phyloP scores from a whole-genome alignment of 345 rosid species.

The Excoecaria agallocha region DNA sequence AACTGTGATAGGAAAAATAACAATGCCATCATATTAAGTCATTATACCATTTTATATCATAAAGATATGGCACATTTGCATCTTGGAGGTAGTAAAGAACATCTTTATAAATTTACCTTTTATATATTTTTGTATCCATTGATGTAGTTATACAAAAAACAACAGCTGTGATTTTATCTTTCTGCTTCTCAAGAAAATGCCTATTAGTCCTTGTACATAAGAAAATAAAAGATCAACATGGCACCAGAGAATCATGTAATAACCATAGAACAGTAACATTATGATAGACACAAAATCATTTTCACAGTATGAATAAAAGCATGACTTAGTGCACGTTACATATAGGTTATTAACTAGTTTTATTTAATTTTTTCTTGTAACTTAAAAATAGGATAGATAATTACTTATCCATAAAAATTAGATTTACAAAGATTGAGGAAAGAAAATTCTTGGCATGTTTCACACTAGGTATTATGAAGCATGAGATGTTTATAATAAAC shows the following conservation, averaged over 20 bases:
- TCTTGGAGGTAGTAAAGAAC: constrained; percentile 9
- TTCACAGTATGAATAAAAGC: not conserved
- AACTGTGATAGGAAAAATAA: not conserved
- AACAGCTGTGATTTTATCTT: constrained; percentile 75
- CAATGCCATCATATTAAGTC: not conserved
- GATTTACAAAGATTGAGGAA: not conserved
- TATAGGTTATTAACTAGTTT: not conserved
- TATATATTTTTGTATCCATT: constrained; percentile 89
- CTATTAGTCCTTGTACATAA: constrained; percentile 77
- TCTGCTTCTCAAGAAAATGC: constrained; percentile 90
- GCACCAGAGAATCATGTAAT: not conserved
- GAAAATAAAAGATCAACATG: constrained; percentile 18
- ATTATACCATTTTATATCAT: constrained; percentile 2
- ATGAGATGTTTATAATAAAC: not conserved
- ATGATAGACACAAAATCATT: not conserved
- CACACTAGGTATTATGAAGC: not conserved
- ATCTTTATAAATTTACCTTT: constrained; percentile 47
- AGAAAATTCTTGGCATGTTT: not conserved
- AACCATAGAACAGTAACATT: not conserved
- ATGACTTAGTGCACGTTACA: not conserved
- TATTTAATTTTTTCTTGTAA: not conserved
- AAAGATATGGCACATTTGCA: constrained; percentile 15
- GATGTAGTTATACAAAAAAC: constrained; percentile 84
- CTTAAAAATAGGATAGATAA: not conserved
- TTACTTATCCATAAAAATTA: not conserved